These are phyloP conservation scores for Trichophyton mentagrophytes DNA, from an alignment of 2,329 filamentous ascomycete species.

Conservation along the genomic window DNA sequence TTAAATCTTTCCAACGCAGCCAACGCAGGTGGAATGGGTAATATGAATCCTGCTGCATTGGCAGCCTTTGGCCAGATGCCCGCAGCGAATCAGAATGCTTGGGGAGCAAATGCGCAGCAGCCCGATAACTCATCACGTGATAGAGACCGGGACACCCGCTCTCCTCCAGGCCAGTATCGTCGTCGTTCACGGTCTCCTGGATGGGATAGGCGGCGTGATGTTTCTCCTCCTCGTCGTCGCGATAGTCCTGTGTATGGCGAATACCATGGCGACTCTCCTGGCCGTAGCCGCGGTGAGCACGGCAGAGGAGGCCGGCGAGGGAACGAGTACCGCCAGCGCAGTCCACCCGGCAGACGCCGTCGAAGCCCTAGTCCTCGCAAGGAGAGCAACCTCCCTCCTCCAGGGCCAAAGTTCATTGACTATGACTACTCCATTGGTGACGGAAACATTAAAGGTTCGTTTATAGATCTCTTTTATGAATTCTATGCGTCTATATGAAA, in stretches of 20 bases:
- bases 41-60: constrained; percentile 31
- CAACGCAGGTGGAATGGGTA: constrained; percentile 20
- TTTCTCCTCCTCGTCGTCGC: constrained; percentile 49
- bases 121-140: constrained; percentile 21
- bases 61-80: constrained; percentile 27
- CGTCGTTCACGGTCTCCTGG: constrained; percentile 72
- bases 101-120: constrained; percentile 19
- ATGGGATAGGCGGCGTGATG: constrained; percentile 55
- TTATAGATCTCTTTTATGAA: neutral
- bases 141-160: constrained; percentile 48
- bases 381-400: constrained; percentile 32
- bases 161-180: constrained; percentile 47
- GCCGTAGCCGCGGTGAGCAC: constrained; percentile 42
- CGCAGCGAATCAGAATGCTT: constrained; percentile 12
- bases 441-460: constrained; percentile 61
- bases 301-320: constrained; percentile 40
- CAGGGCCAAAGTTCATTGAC: constrained; percentile 61
- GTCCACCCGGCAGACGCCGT: constrained; percentile 57
- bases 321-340: constrained; percentile 73
- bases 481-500: constrained; percentile 33
- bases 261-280: constrained; percentile 58
- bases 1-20: constrained; percentile 31
- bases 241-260: constrained; percentile 60
- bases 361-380: constrained; percentile 47
- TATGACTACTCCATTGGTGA: constrained; percentile 61